A percentile compares a stretch with the other conserved stretches of the same genome.
phyloP scores from a whole-genome alignment of 164 flowering plant species.

The Tetracentron sinense region DNA sequence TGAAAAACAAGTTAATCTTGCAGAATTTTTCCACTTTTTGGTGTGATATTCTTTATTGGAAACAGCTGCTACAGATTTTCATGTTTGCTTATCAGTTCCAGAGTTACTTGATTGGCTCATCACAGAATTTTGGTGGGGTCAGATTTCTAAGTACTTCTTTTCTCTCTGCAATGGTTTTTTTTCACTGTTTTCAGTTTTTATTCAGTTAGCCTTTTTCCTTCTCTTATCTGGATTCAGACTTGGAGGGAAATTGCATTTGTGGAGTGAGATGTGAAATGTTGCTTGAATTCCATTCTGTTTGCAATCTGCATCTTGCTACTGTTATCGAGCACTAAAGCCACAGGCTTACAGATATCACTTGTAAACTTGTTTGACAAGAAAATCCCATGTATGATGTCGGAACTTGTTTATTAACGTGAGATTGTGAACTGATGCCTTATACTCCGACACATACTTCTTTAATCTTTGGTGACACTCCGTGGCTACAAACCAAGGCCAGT shows the following conservation, averaged over 20 bases:
- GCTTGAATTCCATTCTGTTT: not conserved
- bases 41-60: not conserved
- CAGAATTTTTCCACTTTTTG: not conserved
- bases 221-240: not conserved
- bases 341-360: too few relatives aligned
- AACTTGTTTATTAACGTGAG: not conserved
- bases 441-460: too few relatives aligned
- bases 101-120: not conserved
- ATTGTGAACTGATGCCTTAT: not conserved
- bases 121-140: not conserved
- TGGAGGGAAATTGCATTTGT: not conserved
- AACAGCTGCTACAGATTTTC: not conserved
- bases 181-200: not conserved
- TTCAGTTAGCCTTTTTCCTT: not conserved
- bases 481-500: too few relatives aligned
- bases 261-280: not conserved
- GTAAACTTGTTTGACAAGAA: too few relatives aligned
- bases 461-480: too few relatives aligned
- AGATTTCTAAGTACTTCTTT: not conserved
- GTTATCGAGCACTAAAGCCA: not conserved
- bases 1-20: not conserved
- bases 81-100: too few relatives aligned
- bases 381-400: not conserved
- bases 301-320: not conserved
- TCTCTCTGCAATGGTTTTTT: not conserved